Evolutionary conservation across 495 filamentous ascomycete genomes (phyloP).

Genomic region (Talaromyces proteolyticus): DNA sequence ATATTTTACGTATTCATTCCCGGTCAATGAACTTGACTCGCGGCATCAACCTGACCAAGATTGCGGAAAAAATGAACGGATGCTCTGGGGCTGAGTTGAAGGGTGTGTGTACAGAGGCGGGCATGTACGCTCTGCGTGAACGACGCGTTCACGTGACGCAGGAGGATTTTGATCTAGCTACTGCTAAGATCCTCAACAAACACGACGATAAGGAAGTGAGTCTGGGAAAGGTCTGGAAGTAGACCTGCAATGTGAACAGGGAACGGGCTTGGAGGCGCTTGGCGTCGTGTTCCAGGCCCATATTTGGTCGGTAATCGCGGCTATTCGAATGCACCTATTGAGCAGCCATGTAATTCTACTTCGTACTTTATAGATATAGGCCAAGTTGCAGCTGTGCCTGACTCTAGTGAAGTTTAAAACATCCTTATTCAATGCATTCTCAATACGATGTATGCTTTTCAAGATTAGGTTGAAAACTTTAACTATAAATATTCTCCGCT

Average conservation of each 20-base stretch:
- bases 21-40: slow-evolving; percentile 97
- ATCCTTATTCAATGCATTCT: too few relatives aligned
- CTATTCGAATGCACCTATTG: too few relatives aligned
- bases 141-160: slow-evolving; percentile 96
- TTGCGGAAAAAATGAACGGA: slow-evolving; percentile 99
- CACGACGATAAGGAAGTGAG: slow-evolving; percentile 97
- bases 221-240: slow-evolving; percentile 92
- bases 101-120: slow-evolving; percentile 93
- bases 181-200: slow-evolving; percentile 99
- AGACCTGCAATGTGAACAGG: slow-evolving; percentile 24
- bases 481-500: too few relatives aligned
- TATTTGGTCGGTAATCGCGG: too few relatives aligned
- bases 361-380: too few relatives aligned
- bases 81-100: slow-evolving; percentile 96
- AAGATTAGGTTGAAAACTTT: too few relatives aligned
- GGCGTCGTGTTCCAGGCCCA: too few relatives aligned
- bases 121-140: slow-evolving; percentile 96
- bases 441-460: too few relatives aligned
- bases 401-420: too few relatives aligned
- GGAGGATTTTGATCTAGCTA: slow-evolving; percentile 98
- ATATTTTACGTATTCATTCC: slow-evolving; percentile 95
- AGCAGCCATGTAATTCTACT: too few relatives aligned
- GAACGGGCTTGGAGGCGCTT: slow-evolving; percentile 20
- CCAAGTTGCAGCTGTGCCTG: too few relatives aligned
- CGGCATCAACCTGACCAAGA: slow-evolving; percentile 96